Evolutionary conservation across 441 rosid genomes (phyloP).

Genomic region (Corymbia calophylla): DNA sequence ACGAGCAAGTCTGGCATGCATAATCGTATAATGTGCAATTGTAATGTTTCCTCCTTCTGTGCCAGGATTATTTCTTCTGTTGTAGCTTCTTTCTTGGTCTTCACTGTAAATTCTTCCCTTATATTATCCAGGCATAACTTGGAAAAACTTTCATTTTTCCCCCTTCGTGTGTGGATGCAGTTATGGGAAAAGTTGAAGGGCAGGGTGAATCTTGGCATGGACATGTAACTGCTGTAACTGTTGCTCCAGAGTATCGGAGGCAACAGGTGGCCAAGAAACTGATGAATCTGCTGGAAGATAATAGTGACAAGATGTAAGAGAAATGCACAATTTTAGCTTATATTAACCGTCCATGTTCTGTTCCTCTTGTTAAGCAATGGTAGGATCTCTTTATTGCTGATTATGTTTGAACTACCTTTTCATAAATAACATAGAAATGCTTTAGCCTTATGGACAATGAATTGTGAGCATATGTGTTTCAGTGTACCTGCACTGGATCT

Average conservation of each 20-base stretch:
- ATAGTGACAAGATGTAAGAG: constrained; percentile 82
- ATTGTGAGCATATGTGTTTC: background rate
- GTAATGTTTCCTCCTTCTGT: background rate
- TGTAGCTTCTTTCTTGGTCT: background rate
- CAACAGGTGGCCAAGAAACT: constrained; percentile 90
- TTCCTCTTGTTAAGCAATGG: background rate
- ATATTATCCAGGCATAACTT: background rate
- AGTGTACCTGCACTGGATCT: background rate
- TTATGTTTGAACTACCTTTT: background rate
- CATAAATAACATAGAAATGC: background rate
- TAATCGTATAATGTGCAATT: background rate
- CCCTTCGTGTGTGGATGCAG: constrained; percentile 18
- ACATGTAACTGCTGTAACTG: constrained; percentile 88
- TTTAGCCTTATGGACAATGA: background rate
- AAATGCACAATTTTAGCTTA: background rate
- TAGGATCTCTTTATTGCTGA: background rate
- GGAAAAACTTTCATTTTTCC: background rate
- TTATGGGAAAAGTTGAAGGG: constrained; percentile 88
- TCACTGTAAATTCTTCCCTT: background rate
- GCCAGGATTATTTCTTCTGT: background rate
- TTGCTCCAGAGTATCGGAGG: constrained; percentile 79
- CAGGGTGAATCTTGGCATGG: constrained; percentile 83
- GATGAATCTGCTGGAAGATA: constrained; percentile 85
- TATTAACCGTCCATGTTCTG: background rate
- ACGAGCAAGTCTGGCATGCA: background rate